phyloP scores from a whole-genome alignment of 2,329 filamentous ascomycete species.

The Ilyonectria robusta region DNA sequence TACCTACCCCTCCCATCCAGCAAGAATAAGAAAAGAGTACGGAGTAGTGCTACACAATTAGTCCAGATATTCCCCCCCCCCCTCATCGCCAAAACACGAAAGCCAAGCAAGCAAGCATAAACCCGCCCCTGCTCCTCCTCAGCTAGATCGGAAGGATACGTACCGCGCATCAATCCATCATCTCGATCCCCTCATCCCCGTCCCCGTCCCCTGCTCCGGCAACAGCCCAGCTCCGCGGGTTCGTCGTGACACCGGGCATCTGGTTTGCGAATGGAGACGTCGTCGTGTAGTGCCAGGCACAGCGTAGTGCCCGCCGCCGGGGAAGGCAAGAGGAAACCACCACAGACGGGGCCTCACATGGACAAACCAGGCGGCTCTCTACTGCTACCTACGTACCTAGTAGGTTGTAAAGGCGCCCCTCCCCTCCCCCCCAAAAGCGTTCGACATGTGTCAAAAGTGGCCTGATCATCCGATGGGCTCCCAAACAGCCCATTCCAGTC shows the following conservation, averaged over 20 bases:
- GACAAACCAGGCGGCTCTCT: background rate
- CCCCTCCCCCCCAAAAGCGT: background rate
- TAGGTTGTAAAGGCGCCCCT: background rate
- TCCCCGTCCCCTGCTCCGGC: slow-evolving; percentile 8
- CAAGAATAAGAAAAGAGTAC: too few species aligned
- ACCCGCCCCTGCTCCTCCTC: background rate
- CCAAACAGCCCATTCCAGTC: slow-evolving; percentile 45
- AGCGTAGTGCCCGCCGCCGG: background rate
- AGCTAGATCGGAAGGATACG: slow-evolving; percentile 13
- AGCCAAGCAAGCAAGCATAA: background rate
- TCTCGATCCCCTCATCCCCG: slow-evolving; percentile 2
- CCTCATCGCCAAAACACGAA: background rate
- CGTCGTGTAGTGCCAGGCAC: background rate
- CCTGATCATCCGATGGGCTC: slow-evolving; percentile 34
- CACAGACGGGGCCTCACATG: background rate
- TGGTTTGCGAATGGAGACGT: slow-evolving; percentile 14
- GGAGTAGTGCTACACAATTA: too few species aligned
- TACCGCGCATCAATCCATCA: background rate
- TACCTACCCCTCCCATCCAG: background rate
- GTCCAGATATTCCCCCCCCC: background rate
- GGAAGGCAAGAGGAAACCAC: background rate
- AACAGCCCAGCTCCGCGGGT: slow-evolving; percentile 7
- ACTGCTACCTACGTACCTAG: too few species aligned
- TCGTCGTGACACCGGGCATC: slow-evolving; percentile 19
- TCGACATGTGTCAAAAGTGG: slow-evolving; percentile 43